Evolutionary conservation across 2,329 filamentous ascomycete genomes (phyloP).

Genomic region (Fusarium caatingaense): DNA sequence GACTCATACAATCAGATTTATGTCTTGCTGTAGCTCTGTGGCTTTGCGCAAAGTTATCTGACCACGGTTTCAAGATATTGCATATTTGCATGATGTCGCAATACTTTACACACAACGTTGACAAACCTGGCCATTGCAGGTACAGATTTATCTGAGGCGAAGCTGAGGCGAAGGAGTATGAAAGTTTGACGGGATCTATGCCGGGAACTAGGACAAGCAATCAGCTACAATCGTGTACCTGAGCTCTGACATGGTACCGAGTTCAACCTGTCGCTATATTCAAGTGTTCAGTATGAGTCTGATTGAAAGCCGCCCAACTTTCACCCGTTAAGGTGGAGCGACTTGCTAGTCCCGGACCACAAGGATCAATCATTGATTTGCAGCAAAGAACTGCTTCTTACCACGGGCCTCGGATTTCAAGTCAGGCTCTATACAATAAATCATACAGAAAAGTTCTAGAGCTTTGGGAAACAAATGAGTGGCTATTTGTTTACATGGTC

Average conservation of each 20-base stretch:
- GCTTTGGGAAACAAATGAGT: not conserved
- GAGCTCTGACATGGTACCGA: not conserved
- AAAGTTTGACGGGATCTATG: slow-evolving; percentile 2
- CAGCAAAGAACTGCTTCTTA: not conserved
- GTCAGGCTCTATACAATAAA: not conserved
- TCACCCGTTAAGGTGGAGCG: not conserved
- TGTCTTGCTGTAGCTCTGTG: not conserved
- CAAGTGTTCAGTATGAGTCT: not conserved
- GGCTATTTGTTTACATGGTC: slow-evolving; percentile 7
- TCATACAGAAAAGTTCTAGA: not conserved
- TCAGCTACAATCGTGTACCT: not conserved
- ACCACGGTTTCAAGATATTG: not conserved
- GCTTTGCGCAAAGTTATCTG: not conserved
- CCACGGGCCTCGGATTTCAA: not conserved
- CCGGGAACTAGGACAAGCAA: not conserved
- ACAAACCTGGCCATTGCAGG: not conserved
- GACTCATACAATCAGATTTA: slow-evolving; percentile 16
- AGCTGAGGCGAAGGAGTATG: slow-evolving; percentile 20
- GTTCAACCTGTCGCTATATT: not conserved
- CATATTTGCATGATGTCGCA: slow-evolving; percentile 1
- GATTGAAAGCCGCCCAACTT: not conserved
- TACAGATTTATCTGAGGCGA: slow-evolving; percentile 19
- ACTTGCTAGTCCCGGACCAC: not conserved
- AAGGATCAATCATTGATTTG: not conserved
- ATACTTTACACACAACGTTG: slow-evolving; percentile 2